A percentile compares a stretch with the other conserved stretches of the same genome.
Conservation (phyloP, 176 grass and related monocot genomes). For the Tillandsia fasciculata region DNA sequence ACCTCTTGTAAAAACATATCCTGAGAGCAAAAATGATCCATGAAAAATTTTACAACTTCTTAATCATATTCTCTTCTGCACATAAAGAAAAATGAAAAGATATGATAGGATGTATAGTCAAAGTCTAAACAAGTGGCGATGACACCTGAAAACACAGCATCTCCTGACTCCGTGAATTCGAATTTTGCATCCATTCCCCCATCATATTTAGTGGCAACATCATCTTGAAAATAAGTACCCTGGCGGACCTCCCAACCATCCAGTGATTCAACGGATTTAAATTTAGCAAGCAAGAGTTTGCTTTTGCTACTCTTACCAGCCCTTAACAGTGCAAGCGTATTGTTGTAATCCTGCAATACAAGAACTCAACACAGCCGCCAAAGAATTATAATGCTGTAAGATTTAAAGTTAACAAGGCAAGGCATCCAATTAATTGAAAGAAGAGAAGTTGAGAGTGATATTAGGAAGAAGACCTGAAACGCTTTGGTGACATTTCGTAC, state of each 20-base stretch:
- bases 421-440: neutral
- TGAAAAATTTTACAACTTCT: slow-evolving; percentile 3
- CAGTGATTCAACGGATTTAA: slow-evolving; percentile 65
- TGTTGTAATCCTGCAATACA: slow-evolving; percentile 75
- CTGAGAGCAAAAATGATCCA: slow-evolving; percentile 31
- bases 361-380: slow-evolving; percentile 3
- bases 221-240: slow-evolving; percentile 69
- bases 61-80: neutral
- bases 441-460: slow-evolving; percentile 2
- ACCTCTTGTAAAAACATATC: slow-evolving; percentile 90
- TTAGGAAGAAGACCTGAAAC: slow-evolving; percentile 58
- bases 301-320: slow-evolving; percentile 99
- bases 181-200: slow-evolving; percentile 83
- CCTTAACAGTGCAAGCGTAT: slow-evolving; percentile 83
- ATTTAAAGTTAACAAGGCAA: neutral
- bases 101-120: neutral
- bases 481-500: slow-evolving; percentile 79
- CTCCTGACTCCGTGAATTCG: slow-evolving; percentile 48
- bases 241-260: slow-evolving; percentile 70
- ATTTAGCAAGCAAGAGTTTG: slow-evolving; percentile 86
- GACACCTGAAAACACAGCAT: slow-evolving; percentile 73
- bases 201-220: slow-evolving; percentile 49
- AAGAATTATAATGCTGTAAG: neutral
- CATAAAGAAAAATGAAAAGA: slow-evolving; percentile 1
- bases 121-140: neutral